phyloP scores from a whole-genome alignment of 768 basidiomycete genomes.

The Galerina marginata region DNA sequence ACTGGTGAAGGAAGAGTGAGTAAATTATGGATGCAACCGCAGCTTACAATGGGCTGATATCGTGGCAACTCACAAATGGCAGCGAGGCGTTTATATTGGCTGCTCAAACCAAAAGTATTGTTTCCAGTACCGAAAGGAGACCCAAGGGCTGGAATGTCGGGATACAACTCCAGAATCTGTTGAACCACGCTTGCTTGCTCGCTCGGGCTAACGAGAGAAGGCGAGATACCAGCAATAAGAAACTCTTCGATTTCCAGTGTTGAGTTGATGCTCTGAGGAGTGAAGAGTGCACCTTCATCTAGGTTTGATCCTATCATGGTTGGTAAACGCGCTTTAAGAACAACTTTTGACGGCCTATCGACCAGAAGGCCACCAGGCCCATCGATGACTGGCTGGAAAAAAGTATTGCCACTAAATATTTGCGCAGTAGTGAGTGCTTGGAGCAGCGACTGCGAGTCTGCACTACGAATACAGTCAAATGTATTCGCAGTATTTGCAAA shows the following conservation, averaged over 20 bases:
- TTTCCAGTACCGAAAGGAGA: slow-evolving; percentile 50
- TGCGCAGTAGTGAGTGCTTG: slow-evolving; percentile 9
- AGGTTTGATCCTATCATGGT: slow-evolving; percentile 46
- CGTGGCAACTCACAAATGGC: slow-evolving; percentile 27
- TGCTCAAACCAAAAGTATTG: slow-evolving; percentile 42
- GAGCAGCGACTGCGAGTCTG: slow-evolving; percentile 6
- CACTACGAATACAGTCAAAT: slow-evolving; percentile 34
- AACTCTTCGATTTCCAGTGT: slow-evolving; percentile 26
- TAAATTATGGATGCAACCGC: no score
- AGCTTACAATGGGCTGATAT: no score
- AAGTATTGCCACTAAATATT: slow-evolving; percentile 3
- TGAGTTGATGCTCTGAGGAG: slow-evolving; percentile 25
- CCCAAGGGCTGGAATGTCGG: slow-evolving; percentile 42
- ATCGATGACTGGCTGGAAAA: slow-evolving; percentile 40
- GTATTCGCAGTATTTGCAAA: slow-evolving; percentile 26
- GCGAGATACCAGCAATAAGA: slow-evolving; percentile 28
- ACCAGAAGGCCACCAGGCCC: slow-evolving; percentile 41
- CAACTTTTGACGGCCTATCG: slow-evolving; percentile 39
- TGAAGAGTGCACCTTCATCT: slow-evolving; percentile 40
- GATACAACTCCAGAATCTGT: slow-evolving; percentile 39
- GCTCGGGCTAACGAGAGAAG: slow-evolving; percentile 26
- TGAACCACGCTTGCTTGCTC: slow-evolving; percentile 22
- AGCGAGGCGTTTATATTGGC: slow-evolving; percentile 33
- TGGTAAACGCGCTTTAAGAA: slow-evolving; percentile 30
- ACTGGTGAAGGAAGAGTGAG: slow-evolving; percentile 17